A percentile compares a stretch with the other conserved stretches of the same genome.
phyloP scores from a whole-genome alignment of 1,284 basidiomycete genomes.

The Phellinidium pouzarii region DNA sequence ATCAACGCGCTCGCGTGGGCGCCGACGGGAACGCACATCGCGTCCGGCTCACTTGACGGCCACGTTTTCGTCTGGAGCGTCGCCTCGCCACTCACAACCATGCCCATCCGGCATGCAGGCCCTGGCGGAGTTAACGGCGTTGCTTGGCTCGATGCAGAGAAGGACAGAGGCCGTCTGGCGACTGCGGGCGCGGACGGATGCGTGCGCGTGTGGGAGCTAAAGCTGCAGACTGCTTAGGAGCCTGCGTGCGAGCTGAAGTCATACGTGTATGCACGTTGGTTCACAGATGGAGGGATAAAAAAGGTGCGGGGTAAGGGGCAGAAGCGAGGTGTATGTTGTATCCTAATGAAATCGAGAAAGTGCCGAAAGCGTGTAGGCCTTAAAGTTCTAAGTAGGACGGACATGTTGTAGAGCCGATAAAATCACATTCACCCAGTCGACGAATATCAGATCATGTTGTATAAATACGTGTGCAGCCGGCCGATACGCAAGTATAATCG shows the following conservation, averaged over 20 bases:
- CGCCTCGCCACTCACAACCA: constrained; percentile 68
- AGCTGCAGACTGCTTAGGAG: constrained; percentile 1
- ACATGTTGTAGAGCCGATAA: not conserved
- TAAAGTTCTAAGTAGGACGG: not conserved
- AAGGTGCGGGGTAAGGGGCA: not conserved
- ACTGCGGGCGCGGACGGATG: constrained; percentile 83
- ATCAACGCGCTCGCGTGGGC: constrained; percentile 80
- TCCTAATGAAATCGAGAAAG: not conserved
- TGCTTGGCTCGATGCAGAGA: constrained; percentile 56
- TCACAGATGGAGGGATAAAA: not conserved
- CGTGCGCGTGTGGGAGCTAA: constrained; percentile 69
- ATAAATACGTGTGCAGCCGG: not conserved
- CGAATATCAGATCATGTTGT: not conserved
- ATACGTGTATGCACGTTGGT: not conserved
- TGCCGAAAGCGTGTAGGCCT: not conserved
- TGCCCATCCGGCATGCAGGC: constrained; percentile 80
- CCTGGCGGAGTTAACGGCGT: constrained; percentile 80
- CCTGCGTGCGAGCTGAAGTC: not conserved
- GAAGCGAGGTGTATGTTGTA: not conserved
- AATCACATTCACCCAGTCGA: not conserved
- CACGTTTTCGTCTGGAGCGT: constrained; percentile 89
- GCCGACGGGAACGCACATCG: constrained; percentile 66
- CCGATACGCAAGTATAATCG: not conserved
- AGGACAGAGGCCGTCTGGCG: constrained; percentile 42
- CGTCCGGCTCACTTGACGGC: constrained; percentile 87